Evolutionary conservation across 2,329 filamentous ascomycete genomes (phyloP).

Genomic region (Biscogniauxia marginata): DNA sequence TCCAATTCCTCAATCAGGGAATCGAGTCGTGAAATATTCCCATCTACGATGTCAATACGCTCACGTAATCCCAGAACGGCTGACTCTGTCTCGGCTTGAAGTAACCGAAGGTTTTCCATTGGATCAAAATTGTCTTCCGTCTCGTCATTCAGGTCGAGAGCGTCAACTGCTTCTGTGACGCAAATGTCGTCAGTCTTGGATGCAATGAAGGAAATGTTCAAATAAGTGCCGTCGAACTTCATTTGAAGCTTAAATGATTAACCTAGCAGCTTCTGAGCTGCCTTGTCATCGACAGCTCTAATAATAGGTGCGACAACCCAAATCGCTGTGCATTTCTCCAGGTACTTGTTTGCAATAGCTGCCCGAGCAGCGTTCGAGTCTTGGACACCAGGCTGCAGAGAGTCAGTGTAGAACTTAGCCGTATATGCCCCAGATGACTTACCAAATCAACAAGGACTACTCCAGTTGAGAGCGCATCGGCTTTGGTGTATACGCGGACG

Average conservation of each 20-base stretch:
- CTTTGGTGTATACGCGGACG: conserved; percentile 48
- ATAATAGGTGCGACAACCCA: conserved; percentile 61
- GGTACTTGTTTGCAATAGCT: conserved; percentile 56
- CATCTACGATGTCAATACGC: too few relatives aligned
- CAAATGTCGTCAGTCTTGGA: conserved; percentile 48
- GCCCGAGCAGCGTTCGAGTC: conserved; percentile 60
- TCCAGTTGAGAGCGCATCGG: conserved; percentile 50
- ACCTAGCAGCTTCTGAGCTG: conserved; percentile 54
- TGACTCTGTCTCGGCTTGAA: conserved; percentile 44
- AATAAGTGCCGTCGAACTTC: conserved; percentile 54
- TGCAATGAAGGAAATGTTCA: conserved; percentile 50
- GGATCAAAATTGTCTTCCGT: conserved; percentile 44
- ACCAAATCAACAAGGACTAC: conserved; percentile 56
- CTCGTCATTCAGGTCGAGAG: too few relatives aligned
- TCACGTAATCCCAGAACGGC: too few relatives aligned
- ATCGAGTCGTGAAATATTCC: too few relatives aligned
- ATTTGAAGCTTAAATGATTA: conserved; percentile 56
- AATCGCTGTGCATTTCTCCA: conserved; percentile 57
- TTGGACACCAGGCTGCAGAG: conserved; percentile 50
- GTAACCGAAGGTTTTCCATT: conserved; percentile 56
- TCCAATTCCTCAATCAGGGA: too few relatives aligned
- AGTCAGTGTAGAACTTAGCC: conserved; percentile 15
- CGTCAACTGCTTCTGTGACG: too few relatives aligned
- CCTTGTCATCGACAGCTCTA: conserved; percentile 58
- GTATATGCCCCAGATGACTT: conserved; percentile 13